Evolutionary conservation across 768 basidiomycete genomes (phyloP).

Genomic region (Russula vinacea): DNA sequence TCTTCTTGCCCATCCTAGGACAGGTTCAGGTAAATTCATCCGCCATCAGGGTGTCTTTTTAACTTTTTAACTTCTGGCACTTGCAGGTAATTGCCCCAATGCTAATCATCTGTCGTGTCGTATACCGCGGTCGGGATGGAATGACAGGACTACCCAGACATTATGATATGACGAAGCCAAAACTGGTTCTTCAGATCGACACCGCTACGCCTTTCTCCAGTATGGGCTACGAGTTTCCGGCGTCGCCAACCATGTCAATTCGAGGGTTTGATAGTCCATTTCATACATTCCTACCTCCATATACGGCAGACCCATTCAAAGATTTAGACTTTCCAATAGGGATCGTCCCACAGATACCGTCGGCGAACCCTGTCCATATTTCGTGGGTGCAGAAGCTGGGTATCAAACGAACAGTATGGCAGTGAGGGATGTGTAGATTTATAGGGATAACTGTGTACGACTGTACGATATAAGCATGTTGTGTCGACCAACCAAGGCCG

Average conservation of each 20-base stretch:
- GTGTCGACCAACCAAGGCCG: too few species aligned
- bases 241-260: conserved; percentile 6
- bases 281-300: conserved; percentile 2
- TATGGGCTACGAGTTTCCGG: not conserved
- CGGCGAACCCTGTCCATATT: not conserved
- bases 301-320: not conserved
- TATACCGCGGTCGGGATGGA: conserved; percentile 17
- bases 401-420: not conserved
- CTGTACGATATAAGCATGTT: not conserved
- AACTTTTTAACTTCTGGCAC: too few species aligned
- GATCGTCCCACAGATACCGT: conserved; percentile 12
- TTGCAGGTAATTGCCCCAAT: conserved; percentile 26
- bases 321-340: conserved; percentile 5
- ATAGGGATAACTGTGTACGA: not conserved
- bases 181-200: conserved; percentile 1
- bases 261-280: conserved; percentile 6
- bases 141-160: conserved; percentile 4
- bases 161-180: not conserved
- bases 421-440: not conserved
- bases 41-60: not conserved
- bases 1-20: conserved; percentile 27
- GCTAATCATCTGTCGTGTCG: conserved; percentile 28
- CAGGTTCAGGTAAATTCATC: conserved; percentile 25
- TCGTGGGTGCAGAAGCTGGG: not conserved
- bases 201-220: not conserved